Base-by-base conservation (phyloP, 2,329 filamentous ascomycete genomes). In the Cordyceps cateniannulata region DNA sequence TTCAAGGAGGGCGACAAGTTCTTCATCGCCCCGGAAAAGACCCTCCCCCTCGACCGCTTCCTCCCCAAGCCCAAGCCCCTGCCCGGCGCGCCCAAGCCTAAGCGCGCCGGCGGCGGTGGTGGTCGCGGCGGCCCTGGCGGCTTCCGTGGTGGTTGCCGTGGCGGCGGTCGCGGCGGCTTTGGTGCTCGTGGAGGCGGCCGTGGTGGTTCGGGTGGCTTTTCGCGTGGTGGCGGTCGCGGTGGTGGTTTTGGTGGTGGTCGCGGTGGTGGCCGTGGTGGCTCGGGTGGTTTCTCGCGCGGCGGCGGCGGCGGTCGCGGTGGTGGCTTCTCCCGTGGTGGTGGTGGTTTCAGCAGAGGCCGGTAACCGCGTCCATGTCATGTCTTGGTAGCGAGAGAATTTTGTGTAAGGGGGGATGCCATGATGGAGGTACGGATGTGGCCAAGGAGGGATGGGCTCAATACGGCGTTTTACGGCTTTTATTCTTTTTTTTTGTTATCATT, bases 1-100 rank as follows among this genome's bases (percentile, higher is more conserved):
- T 99, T 98, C 87, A 96, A 97, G 81, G 79, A 87, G 65, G 95
- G 95, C 73, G 95, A 98, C 82, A 96, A 96, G 80, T 96, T 99
- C 79, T 99, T 87, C 81, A 96, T 98, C 72, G 90, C 88, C 69
- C 85, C 87, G 71, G 95, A 98, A 79, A 99, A 97, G 82, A 85
- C 97, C 57, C 82, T 99, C 64, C 93, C 95, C 49, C 80, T 98
- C 69, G 95, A 99, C 77, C 92, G 89, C 82, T 99, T 99, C 83
- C 81, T 98, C 62, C 95, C 95, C 65, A 96, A 93, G 82, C 93
- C 93, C 60, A 97, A 97, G 81, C 80, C 81, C 56, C 77, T 79
- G 38, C 80, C 81, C 67, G 88, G 89, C 70, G 85, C 87, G 77
- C 76, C 79, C 65, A 82, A 82, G 77, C 75, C 79, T 65, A 82